Base-by-base conservation (phyloP, 1,284 basidiomycete genomes). In the Vanrija sp. region DNA sequence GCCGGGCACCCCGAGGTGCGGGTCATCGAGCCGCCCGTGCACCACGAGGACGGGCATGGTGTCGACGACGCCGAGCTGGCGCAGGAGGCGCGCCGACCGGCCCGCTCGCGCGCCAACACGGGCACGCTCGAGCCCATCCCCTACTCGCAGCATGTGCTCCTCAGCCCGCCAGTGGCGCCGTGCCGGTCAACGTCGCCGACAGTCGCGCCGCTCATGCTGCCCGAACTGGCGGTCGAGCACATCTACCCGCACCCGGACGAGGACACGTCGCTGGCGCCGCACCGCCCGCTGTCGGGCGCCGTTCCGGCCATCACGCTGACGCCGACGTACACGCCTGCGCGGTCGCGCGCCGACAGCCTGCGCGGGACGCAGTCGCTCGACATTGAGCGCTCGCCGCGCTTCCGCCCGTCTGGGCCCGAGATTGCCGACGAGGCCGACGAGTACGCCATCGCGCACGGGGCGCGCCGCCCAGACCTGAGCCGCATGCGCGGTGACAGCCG, bases 401-500 rank as follows among this genome's bases (percentile, higher is more conserved):
- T 48, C 16, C 34, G 34, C 10, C 34, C 34, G 9, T 54, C 60
- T 14, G 68, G 67, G 5, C 56, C 66, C 39, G 66, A 67, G 46
- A 63, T 68, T 40, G 67, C 67, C 10, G 66, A 65, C 23, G 21
- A 48, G 16, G 63, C 65, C 18, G 66, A 73, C 50, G 18, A 43
- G 10, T 67, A 66, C 50, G 69, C 71, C 3, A 28, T 63, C 15
- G 40, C 60, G 3, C 49, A 53, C n/a, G 65, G 68, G 8, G 65
- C 57, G 10, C 58, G 52, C 28, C 21, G 70, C 43, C 67, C 67
- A 3, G 66, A 67, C n/a, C 58, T 55, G 28, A 55, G 64, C 4
- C 44, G 72, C 38, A 49, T 58, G 51, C 54, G 72, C 42, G 70
- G 72, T 5, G 72, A 71, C 45, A 64, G 61, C 1, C 55, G 67